Base-by-base conservation (phyloP, 208 protist genomes). In the Vickermania ingenoplastis region DNA sequence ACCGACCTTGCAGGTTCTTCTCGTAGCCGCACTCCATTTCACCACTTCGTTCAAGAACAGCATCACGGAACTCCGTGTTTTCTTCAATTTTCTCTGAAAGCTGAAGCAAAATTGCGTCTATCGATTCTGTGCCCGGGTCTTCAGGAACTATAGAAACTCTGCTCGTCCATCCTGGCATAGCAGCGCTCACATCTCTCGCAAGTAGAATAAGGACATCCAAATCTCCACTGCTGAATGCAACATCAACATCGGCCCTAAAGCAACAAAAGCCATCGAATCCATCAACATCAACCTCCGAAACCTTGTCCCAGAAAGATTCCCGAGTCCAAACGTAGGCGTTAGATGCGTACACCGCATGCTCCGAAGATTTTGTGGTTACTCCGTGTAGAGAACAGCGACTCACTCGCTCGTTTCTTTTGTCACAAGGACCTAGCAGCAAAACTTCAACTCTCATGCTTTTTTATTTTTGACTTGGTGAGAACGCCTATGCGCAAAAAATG, bases 1-100 rank as follows among this genome's bases (percentile, higher is more conserved):
- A 63, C 25, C n/a, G 53, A n/a, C 3, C 67, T 28, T 21, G 26
- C 48, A 66, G 62, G 30, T 30, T 31, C 24, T 31, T 25, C 5
- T 49, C 41, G 17, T 65, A 52, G 7, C 59, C 45, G 21, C 41
- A 41, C 14, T 56, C 53, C 21, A 57, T 21, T 1, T 49, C 30
- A 27, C 31, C 45, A 28, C 59, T 25, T 28, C 50, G 14, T 11
- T 54, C 4, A 29, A 29, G 48, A 36, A 49, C 21, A 13, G 0
- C 1, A 3, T 56, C 59, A 7, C 36, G 36, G 17, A 45, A 45
- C 36, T 59, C 54, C n/a, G 41, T 59, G 36, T 7, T n/a, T 11
- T 55, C 24, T 25, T 55, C 51, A 55, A 22, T 55, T 55, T 55
- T 55, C 7, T 55, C 51, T 25, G 36, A 7, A n/a, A 45, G 17